Percentiles rank a stretch among this genome's conserved stretches.
These are phyloP conservation scores for Backusella morwellensis DNA, from an alignment of 192 early-diverging fungal genomes.

Conservation along the genomic window DNA sequence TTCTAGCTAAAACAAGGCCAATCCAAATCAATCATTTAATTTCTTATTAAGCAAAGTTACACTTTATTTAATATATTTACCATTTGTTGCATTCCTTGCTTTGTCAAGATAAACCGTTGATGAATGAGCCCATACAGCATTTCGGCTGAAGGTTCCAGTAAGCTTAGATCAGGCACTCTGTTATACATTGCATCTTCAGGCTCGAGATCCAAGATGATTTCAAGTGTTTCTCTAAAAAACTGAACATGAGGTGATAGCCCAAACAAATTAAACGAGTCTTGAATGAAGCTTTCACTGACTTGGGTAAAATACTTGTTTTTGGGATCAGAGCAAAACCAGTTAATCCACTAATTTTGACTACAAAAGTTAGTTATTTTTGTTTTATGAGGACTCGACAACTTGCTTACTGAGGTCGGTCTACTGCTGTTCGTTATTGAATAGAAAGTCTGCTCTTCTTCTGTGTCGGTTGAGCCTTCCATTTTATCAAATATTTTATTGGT, in stretches of 20 bases:
- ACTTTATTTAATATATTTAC: constrained; percentile 38
- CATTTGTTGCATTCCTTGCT: constrained; percentile 84
- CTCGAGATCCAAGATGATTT: constrained; percentile 93
- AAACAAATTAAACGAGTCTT: constrained; percentile 98
- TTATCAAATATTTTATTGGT: background rate
- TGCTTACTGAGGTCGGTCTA: background rate
- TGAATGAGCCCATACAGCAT: constrained; percentile 94
- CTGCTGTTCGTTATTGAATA: background rate
- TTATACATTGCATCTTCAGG: constrained; percentile 53
- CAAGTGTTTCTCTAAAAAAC: constrained; percentile 88
- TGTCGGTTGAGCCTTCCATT: background rate
- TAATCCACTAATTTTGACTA: constrained; percentile 60
- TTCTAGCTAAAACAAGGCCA: constrained; percentile 42
- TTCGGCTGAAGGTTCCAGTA: constrained; percentile 85
- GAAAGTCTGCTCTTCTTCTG: background rate
- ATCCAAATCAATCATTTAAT: background rate
- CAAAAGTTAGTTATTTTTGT: background rate
- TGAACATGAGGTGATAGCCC: constrained; percentile 80
- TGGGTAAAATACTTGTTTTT: constrained; percentile 80
- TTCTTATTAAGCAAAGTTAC: background rate
- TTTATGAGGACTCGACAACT: background rate
- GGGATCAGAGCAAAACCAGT: constrained; percentile 71
- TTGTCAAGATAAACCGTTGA: constrained; percentile 88
- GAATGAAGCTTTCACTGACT: constrained; percentile 79
- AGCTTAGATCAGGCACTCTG: constrained; percentile 67